These are phyloP conservation scores for Didymosphaeria variabile DNA, from an alignment of 2,329 filamentous ascomycete genomes.

Conservation along the genomic window DNA sequence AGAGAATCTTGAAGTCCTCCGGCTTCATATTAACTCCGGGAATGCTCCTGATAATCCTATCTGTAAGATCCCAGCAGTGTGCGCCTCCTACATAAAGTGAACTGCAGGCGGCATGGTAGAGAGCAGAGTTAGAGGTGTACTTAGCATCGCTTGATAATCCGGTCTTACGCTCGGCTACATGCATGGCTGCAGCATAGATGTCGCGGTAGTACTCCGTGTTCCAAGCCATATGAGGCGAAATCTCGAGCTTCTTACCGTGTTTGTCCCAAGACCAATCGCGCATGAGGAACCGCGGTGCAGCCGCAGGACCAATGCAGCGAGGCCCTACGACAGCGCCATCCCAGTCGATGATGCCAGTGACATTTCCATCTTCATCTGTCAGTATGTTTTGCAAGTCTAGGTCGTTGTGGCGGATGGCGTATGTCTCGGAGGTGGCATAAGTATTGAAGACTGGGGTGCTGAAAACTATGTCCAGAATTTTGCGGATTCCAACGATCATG, in stretches of 20 bases:
- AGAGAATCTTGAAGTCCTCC: slow-evolving; percentile 6
- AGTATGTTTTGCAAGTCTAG: slow-evolving; percentile 29
- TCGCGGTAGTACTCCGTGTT: not conserved
- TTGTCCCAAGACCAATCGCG: not conserved
- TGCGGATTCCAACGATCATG: too few species aligned
- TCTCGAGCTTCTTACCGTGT: not conserved
- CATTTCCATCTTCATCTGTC: slow-evolving; percentile 14
- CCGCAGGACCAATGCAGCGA: not conserved
- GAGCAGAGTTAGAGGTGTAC: not conserved
- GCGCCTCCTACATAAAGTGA: slow-evolving; percentile 7
- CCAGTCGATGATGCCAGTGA: slow-evolving; percentile 33
- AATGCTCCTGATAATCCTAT: not conserved
- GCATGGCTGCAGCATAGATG: too few species aligned
- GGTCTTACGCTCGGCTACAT: too few species aligned
- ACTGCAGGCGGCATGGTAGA: slow-evolving; percentile 5
- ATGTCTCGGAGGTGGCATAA: too few species aligned
- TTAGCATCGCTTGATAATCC: too few species aligned
- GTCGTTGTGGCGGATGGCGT: slow-evolving; percentile 18
- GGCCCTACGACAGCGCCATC: slow-evolving; percentile 9
- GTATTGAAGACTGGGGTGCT: too few species aligned
- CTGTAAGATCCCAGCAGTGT: not conserved
- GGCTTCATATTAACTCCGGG: slow-evolving; percentile 1
- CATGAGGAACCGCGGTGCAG: not conserved
- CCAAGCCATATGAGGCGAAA: not conserved
- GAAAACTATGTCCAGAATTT: too few species aligned